Base-by-base conservation (phyloP, 2,329 filamentous ascomycete genomes). In the Ascochyta rabiei region DNA sequence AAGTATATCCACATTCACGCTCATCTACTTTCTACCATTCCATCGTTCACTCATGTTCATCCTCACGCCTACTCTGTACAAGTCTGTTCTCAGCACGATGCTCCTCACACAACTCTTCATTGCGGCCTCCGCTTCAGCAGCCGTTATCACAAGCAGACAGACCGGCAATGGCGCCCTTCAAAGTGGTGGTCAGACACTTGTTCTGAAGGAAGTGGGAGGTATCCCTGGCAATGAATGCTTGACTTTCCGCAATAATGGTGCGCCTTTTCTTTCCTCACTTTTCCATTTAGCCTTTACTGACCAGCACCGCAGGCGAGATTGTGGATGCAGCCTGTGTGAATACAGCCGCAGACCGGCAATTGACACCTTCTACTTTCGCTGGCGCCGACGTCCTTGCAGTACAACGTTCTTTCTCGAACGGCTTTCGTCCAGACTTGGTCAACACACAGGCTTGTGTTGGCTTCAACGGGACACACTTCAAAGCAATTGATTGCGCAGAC, bases 161-260 rank as follows among this genome's bases (percentile, higher is more conserved):
- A 41, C 5, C 13, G 24, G 42, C 26, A 16, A 41, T 9, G 19
- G 21, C 7, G 12, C 21, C 15, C 21, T 50, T 19, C 39, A 37
- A 12, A 43, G n/a, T 16, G 39, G 39, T 9, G 8, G 8, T 3
- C 46, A 64, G 19, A 77, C 73, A 0, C 57, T 77, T 4, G 76
- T 78, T n/a, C 68, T 77, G 53, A 74, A 70, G 33, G 76, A 79
- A 60, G 62, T 75, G 43, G 68, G 64, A 16, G 76, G 76, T 18
- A 62, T 78, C 6, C 65, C 72, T 0, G 59, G 57, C 21, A 63
- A 60, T 34, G 59, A 62, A 37, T 63, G 61, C 24, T 41, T 79
- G n/a, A 78, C 76, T 13, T 78, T 78, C 61, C 71, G 76, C 51
- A 78, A 79, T 59, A 77, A 78, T 48, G 75, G 75, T 75, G 15